Base-by-base conservation (phyloP, 1,284 basidiomycete genomes). In the Salmacisia buchloeana region DNA sequence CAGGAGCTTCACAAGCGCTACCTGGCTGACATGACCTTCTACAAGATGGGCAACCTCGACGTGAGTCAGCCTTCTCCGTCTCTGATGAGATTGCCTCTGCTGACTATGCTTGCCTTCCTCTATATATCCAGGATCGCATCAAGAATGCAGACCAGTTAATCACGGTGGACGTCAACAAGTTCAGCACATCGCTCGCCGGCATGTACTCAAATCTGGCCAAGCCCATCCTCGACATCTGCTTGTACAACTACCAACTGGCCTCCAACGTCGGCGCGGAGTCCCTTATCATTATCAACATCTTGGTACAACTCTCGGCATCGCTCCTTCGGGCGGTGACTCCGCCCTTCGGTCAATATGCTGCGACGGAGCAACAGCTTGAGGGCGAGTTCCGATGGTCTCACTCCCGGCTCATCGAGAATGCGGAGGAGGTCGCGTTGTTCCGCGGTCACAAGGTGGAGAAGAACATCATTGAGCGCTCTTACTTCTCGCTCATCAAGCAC, bases 121-220 rank as follows among this genome's bases (percentile, higher is more conserved):
- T 15, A 15, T 15, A 27, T 25, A 25, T 5, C 23, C 49, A 54
- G 49, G 94, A 97, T 80, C 85, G 94, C 61, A 93, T 97, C 69
- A 93, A 93, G 83, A 97, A 97, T 72, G 90, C 92, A 9, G 94
- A 97, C 77, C 94, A 97, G 88, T 89, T 94, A 86, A 92, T 97
- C 69, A 94, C 93, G 0, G 89, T 94, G 66, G 94, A 98, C 79
- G 92, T 97, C 49, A 90, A 93, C 78, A 90, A 90, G 64, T 97
- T 97, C 82, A 92, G 91, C 35, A 86, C 85, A 25, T 89, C 92
- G 75, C 85, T 98, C 18, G 92, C 94, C 9, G 91, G 92, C 43
- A 93, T 97, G 52, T 98, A 97, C 72, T 72, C 72, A 60, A 78
- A 78, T 67, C 71, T 79, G 63, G 71, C 74, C 39, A 97, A 97